These are phyloP conservation scores for Boletus speciosus DNA, from an alignment of 768 basidiomycete genomes.

Conservation along the genomic window DNA sequence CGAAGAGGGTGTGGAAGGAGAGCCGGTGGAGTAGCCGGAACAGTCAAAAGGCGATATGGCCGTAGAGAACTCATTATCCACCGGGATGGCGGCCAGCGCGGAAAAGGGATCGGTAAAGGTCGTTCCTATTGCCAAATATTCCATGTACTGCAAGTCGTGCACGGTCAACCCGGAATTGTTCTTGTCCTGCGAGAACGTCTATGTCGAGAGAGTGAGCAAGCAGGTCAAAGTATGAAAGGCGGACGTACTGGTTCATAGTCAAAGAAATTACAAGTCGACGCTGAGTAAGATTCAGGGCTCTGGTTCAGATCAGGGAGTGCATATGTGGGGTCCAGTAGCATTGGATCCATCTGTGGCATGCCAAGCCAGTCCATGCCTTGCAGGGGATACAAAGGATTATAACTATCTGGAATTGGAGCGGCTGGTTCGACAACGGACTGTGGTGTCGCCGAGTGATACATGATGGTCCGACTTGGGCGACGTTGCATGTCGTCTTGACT, in stretches of 20 bases:
- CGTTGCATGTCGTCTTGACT: conserved; percentile 34
- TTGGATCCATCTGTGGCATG: conserved; percentile 6
- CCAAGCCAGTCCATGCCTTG: conserved; percentile 13
- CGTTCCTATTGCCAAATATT: conserved; percentile 14
- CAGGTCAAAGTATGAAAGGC: not conserved
- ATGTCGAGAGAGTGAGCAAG: not conserved
- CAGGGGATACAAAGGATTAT: not conserved
- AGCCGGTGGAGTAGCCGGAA: conserved; percentile 6
- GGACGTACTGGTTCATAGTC: conserved; percentile 16
- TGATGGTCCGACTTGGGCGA: conserved; percentile 30
- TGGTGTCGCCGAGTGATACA: conserved; percentile 33
- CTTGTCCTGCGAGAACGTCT: not conserved
- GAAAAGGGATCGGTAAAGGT: conserved; percentile 28
- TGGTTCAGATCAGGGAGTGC: conserved; percentile 4
- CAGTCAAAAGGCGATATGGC: conserved; percentile 23
- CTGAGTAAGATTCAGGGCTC: not conserved
- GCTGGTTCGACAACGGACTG: conserved; percentile 7
- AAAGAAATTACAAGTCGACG: conserved; percentile 1
- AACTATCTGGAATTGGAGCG: not conserved
- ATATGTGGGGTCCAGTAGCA: conserved; percentile 1
- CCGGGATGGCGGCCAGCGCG: not conserved
- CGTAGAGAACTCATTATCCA: not conserved
- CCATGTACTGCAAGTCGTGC: conserved; percentile 16
- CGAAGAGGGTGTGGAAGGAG: conserved; percentile 14
- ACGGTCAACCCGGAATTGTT: conserved; percentile 1